Evolutionary conservation across 176 grass and related monocot species (phyloP).

Genomic region (Lolium perenne): DNA sequence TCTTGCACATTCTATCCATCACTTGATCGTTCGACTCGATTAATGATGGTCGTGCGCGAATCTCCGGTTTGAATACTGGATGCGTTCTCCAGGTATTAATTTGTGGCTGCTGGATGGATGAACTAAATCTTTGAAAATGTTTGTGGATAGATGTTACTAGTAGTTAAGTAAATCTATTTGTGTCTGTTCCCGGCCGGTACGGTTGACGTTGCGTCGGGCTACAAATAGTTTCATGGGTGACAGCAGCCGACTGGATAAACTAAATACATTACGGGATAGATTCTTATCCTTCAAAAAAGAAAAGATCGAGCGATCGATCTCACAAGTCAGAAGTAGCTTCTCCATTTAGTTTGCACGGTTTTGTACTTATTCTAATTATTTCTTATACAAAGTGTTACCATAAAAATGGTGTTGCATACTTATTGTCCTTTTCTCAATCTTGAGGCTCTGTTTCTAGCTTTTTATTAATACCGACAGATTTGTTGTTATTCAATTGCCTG

Average conservation of each 20-base stretch:
- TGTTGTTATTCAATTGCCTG: neutral
- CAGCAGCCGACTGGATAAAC: too few relatives aligned
- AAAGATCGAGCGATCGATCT: neutral
- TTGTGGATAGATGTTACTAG: too few relatives aligned
- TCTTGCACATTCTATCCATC: too few relatives aligned
- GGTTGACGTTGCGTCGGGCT: too few relatives aligned
- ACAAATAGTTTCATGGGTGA: too few relatives aligned
- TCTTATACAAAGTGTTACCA: too few relatives aligned
- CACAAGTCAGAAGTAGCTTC: neutral
- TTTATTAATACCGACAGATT: neutral
- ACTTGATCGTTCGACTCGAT: too few relatives aligned
- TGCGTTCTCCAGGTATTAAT: too few relatives aligned
- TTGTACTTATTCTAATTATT: neutral
- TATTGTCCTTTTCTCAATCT: neutral
- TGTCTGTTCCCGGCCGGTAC: neutral
- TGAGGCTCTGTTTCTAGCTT: neutral
- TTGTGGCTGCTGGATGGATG: neutral
- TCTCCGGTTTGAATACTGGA: too few relatives aligned
- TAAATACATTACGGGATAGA: neutral
- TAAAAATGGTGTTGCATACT: neutral
- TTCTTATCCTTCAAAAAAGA: neutral
- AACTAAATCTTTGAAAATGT: neutral
- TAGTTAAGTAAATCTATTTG: too few relatives aligned
- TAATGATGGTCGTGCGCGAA: too few relatives aligned
- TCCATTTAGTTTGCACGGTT: neutral